Conservation (phyloP, 768 basidiomycete genomes). For the Suillus subaureus region DNA sequence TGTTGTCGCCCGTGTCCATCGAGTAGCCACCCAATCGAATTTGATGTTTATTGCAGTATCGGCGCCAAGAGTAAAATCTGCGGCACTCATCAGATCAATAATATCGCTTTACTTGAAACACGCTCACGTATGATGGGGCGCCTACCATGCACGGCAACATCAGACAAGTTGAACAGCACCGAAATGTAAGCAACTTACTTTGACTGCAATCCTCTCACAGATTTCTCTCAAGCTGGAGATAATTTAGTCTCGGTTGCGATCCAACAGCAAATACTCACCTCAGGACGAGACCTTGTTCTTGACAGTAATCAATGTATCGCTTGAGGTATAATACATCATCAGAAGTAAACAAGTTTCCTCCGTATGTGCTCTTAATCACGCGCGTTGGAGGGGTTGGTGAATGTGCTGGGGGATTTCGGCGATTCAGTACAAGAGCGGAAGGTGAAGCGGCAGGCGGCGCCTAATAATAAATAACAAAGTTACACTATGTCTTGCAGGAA, state of each 20-base stretch:
- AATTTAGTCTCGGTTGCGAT: neutral
- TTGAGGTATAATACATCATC: conserved; percentile 85
- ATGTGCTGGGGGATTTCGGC: conserved; percentile 65
- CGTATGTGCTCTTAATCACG: conserved; percentile 87
- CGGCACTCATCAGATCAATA: conserved; percentile 3
- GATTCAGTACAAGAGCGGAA: conserved; percentile 65
- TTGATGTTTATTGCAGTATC: conserved; percentile 92
- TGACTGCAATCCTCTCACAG: conserved; percentile 84
- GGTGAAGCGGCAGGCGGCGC: conserved; percentile 66
- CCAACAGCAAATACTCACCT: conserved; percentile 47
- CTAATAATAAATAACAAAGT: conserved; percentile 33
- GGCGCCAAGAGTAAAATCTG: conserved; percentile 89
- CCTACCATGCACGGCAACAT: conserved; percentile 42
- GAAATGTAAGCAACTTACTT: conserved; percentile 44
- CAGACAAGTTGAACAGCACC: conserved; percentile 8
- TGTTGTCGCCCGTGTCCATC: conserved; percentile 65
- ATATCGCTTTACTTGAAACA: neutral
- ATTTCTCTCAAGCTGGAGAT: conserved; percentile 65
- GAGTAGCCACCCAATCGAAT: conserved; percentile 85
- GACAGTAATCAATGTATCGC: conserved; percentile 89
- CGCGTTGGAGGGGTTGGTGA: conserved; percentile 84
- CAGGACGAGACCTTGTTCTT: conserved; percentile 81
- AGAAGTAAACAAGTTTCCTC: conserved; percentile 83
- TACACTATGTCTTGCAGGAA: conserved; percentile 3
- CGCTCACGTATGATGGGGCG: conserved; percentile 85